These are phyloP conservation scores for Leishmania aethiopica DNA, from an alignment of 208 protist genomes.

Conservation along the genomic window DNA sequence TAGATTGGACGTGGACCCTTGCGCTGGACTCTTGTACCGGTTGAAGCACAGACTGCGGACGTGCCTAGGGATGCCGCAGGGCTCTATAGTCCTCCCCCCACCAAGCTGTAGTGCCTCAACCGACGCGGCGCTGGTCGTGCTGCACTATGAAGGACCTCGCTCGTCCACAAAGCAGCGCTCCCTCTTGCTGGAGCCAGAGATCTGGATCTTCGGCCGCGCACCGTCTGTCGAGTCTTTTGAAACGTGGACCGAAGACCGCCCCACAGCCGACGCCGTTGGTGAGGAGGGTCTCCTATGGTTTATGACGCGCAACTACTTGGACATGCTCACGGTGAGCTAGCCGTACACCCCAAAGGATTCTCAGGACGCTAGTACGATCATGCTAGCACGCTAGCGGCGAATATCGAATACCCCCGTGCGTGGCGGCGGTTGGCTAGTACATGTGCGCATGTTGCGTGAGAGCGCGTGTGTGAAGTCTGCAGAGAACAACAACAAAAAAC, in stretches of 20 bases:
- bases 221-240: slow-evolving; percentile 72
- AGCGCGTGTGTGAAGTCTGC: no score
- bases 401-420: no score
- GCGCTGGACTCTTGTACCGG: neutral
- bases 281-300: slow-evolving; percentile 77
- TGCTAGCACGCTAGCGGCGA: neutral
- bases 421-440: no score
- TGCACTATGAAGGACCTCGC: slow-evolving; percentile 87
- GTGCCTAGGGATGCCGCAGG: neutral
- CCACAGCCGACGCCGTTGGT: slow-evolving; percentile 52
- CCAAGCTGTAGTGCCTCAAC: neutral
- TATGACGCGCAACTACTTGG: slow-evolving; percentile 74
- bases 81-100: neutral
- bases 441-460: no score
- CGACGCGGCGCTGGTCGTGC: slow-evolving; percentile 77
- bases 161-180: slow-evolving; percentile 65
- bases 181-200: slow-evolving; percentile 74
- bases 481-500: no score
- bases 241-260: slow-evolving; percentile 65
- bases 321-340: slow-evolving; percentile 61
- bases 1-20: neutral
- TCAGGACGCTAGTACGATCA: neutral
- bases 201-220: slow-evolving; percentile 62
- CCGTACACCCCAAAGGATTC: neutral
- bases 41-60: neutral